Evolutionary conservation across 495 filamentous ascomycete genomes (phyloP), one percentile per base, ranked within the genome.

Genomic region (Neurospora sp.): DNA sequence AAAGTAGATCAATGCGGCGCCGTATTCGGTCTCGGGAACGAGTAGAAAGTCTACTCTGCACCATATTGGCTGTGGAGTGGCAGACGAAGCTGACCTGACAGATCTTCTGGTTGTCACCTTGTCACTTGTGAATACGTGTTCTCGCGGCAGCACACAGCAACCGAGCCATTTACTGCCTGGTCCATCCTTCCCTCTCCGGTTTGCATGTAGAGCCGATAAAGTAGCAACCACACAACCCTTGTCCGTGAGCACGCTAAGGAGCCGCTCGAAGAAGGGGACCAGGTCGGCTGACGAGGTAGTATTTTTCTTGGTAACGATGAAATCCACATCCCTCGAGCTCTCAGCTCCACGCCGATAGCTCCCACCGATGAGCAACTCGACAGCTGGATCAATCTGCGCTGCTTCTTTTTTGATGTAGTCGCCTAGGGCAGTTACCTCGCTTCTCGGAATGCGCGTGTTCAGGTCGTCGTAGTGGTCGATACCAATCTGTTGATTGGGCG

Each of bases 1-100:
- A 76, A 98, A 99, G 78, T 99, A 99, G 70, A 99, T 88, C 77
- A 98, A 79, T 2, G 96, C 94, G 1, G 96, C 96, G 4, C 96
- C 96, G 48, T 94, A 84, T 82, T 97, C 90, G 0, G 87, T 85
- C 74, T 90, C 89, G 0, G 94, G 94, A 14, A 97, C 96, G 18
- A 97, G 86, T 0, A 99, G 85, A 39, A 98, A 88, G 79, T 99
- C 96, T 73, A 97, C 92, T 2, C 94, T 88, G 31, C 94, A 87
- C 94, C 93, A 97, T 5, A 89, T 76, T 0, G 82, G 76, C 0
- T 75, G 75, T 39, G 81, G 27, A 35, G 54, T 8, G 12, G 1
- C 35, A 6, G 54, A 35, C 6, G 54, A 62, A 27, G 27, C 27
- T 35, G 54, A 16, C 7, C 31, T 66, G 27, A 27, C 27, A 16